Percentiles rank a stretch among this genome's conserved stretches.
phyloP scores from a whole-genome alignment of 176 grass and related monocot genomes.

The Carex littledalei region DNA sequence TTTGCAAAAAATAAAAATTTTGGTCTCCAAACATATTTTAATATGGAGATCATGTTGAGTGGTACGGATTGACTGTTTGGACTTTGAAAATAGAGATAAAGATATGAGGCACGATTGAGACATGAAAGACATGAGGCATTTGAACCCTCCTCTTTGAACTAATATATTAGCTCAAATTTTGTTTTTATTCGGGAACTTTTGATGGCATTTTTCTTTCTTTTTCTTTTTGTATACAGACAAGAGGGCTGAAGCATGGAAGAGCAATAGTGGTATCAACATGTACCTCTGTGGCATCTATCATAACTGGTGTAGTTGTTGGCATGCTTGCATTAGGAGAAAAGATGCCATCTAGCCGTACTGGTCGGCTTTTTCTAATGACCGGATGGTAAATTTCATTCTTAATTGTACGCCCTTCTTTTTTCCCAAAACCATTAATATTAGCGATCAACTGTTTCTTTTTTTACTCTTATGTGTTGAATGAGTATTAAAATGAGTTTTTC shows the following conservation, averaged over 20 bases:
- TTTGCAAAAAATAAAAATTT: no score
- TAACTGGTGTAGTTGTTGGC: conserved; percentile 88
- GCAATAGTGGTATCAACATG: conserved; percentile 97
- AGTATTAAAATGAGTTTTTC: background rate
- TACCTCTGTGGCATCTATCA: conserved; percentile 87
- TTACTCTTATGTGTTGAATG: no score
- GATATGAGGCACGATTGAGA: no score
- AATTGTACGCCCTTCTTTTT: no score
- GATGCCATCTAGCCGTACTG: conserved; percentile 55
- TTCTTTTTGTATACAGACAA: conserved; percentile 42
- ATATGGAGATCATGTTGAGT: no score
- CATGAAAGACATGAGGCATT: no score
- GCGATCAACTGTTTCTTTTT: no score
- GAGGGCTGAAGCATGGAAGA: conserved; percentile 96
- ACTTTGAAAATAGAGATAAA: no score
- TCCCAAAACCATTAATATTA: no score
- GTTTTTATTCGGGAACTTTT: background rate
- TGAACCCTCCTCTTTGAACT: background rate
- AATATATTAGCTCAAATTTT: background rate
- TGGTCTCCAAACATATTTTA: no score
- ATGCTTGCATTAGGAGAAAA: conserved; percentile 94
- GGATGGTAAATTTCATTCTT: conserved; percentile 72
- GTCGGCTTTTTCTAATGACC: conserved; percentile 59
- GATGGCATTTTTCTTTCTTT: background rate
- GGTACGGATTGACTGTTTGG: no score